These are phyloP conservation scores for Cydonia oblonga DNA, from an alignment of 331 rosid species.

Conservation along the genomic window DNA sequence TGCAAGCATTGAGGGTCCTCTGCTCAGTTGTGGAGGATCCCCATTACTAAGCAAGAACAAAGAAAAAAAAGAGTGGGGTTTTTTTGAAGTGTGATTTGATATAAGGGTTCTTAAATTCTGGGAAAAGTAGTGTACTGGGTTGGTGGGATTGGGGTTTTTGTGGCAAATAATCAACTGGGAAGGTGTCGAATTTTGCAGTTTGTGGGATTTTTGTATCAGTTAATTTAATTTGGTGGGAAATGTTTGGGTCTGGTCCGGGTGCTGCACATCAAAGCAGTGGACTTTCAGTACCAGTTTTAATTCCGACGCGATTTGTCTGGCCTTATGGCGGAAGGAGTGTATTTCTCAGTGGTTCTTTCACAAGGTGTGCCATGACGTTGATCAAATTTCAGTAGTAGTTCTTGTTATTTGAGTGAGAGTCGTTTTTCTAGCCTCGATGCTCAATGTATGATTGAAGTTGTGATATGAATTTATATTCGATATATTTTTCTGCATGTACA, in stretches of 20 bases:
- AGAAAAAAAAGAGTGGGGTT: not conserved
- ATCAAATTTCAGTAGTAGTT: not conserved
- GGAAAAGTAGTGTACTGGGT: constrained; percentile 1
- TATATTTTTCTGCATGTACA: constrained; percentile 20
- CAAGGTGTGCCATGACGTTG: constrained; percentile 33
- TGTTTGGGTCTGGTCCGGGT: constrained; percentile 49
- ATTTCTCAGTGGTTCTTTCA: constrained; percentile 59
- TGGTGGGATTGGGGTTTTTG: constrained; percentile 15
- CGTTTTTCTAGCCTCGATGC: not conserved
- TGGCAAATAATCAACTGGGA: constrained; percentile 3
- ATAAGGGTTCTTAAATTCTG: constrained; percentile 1
- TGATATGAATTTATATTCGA: constrained; percentile 1
- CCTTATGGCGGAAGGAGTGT: constrained; percentile 76
- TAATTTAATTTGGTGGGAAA: constrained; percentile 29
- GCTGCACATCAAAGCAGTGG: constrained; percentile 34
- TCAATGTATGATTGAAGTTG: not conserved
- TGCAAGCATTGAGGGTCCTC: constrained; percentile 59
- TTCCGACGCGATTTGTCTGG: constrained; percentile 61
- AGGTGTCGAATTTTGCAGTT: constrained; percentile 2
- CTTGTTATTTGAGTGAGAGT: not conserved
- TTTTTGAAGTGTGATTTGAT: not conserved
- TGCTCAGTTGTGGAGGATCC: constrained; percentile 57
- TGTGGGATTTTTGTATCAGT: not conserved
- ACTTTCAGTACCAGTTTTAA: constrained; percentile 35
- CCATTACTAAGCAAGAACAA: constrained; percentile 15